A percentile compares a stretch with the other conserved stretches of the same genome.
These are phyloP conservation scores for Dothidotthia symphoricarpi DNA, from an alignment of 2,329 filamentous ascomycete species.

Conservation along the genomic window DNA sequence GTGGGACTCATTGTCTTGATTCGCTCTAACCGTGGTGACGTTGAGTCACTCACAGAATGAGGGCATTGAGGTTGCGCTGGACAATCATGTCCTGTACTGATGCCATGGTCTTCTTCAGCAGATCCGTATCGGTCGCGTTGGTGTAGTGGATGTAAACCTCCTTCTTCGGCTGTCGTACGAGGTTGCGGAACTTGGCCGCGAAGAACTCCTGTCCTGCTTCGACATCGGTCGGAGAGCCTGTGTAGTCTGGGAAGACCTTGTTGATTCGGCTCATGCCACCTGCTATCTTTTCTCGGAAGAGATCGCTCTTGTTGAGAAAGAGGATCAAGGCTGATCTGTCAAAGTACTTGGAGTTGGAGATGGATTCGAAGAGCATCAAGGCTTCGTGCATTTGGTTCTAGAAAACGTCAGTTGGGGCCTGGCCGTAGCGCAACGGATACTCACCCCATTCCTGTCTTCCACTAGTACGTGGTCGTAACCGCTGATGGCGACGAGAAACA, in stretches of 20 bases:
- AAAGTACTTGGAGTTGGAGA: conserved; percentile 54
- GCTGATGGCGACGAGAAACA: conserved; percentile 93
- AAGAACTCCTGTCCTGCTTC: conserved; percentile 52
- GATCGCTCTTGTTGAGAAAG: conserved; percentile 55
- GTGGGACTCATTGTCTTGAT: no score
- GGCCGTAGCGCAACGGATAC: conserved; percentile 36
- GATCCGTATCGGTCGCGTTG: conserved; percentile 53
- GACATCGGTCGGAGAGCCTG: conserved; percentile 46
- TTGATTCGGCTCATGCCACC: conserved; percentile 49
- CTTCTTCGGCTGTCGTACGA: conserved; percentile 51
- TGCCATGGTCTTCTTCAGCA: conserved; percentile 58
- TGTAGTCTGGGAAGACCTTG: conserved; percentile 53
- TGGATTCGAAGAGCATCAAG: conserved; percentile 54
- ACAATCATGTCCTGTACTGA: conserved; percentile 57
- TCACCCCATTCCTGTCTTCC: conserved; percentile 91
- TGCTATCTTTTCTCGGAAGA: conserved; percentile 52
- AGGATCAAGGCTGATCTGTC: conserved; percentile 53
- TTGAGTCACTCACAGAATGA: conserved; percentile 42
- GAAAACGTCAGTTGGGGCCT: conserved; percentile 5
- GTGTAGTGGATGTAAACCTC: conserved; percentile 55
- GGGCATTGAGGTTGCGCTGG: conserved; percentile 52
- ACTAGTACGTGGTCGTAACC: conserved; percentile 96
- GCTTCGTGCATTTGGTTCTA: conserved; percentile 58
- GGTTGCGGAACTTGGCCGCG: conserved; percentile 52
- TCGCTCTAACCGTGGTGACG: no score